Evolutionary conservation across 345 rosid species (phyloP).

Genomic region (Noccaea caerulescens): DNA sequence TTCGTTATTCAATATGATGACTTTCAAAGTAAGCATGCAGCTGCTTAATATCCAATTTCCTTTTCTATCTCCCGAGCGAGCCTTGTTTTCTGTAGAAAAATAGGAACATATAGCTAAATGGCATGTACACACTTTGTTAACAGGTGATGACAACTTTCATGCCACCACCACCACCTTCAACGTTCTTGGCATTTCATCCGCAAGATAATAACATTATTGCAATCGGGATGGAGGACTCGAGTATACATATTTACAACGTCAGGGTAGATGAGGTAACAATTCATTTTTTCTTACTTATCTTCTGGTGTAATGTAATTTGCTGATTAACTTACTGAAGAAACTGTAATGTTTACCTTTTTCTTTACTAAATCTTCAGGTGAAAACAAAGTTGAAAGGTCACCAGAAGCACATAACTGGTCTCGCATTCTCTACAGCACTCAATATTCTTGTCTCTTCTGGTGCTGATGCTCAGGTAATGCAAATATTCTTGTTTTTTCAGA

Average conservation of each 20-base stretch:
- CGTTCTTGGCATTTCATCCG: slow-evolving; percentile 62
- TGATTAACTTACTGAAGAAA: not conserved
- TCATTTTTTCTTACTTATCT: no score
- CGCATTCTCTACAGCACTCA: slow-evolving; percentile 69
- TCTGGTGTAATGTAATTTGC: not conserved
- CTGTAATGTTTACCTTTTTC: not conserved
- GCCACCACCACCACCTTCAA: slow-evolving; percentile 64
- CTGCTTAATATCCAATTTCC: not conserved
- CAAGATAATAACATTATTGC: slow-evolving; percentile 64
- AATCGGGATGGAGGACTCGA: slow-evolving; percentile 62
- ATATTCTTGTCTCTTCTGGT: slow-evolving; percentile 75
- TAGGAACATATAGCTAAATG: slow-evolving; percentile 14
- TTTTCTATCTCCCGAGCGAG: not conserved
- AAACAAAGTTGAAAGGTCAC: slow-evolving; percentile 75
- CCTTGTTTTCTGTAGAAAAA: not conserved
- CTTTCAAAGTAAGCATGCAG: slow-evolving; percentile 49
- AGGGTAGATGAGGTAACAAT: slow-evolving; percentile 58
- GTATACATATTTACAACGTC: slow-evolving; percentile 59
- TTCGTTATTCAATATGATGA: slow-evolving; percentile 64
- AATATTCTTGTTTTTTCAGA: not conserved
- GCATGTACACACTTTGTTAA: slow-evolving; percentile 14
- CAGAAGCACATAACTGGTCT: slow-evolving; percentile 75
- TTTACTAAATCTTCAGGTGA: slow-evolving; percentile 51
- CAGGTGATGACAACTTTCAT: slow-evolving; percentile 69
- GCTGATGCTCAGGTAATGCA: slow-evolving; percentile 83